These are phyloP conservation scores for Cryptosporidium canis DNA, from an alignment of 169 alveolate genomes.

Conservation along the genomic window DNA sequence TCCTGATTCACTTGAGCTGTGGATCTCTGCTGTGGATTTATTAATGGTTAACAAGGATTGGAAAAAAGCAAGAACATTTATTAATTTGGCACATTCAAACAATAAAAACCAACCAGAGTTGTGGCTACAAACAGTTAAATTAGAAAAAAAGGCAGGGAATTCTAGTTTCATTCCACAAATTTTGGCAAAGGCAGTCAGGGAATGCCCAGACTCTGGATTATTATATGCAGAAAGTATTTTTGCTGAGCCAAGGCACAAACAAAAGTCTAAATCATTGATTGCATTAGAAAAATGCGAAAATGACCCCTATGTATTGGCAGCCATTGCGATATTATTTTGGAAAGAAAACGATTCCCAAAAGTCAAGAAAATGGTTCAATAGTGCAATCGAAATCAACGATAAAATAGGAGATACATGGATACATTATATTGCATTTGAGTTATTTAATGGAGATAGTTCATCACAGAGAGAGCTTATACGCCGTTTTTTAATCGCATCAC, in stretches of 20 bases:
- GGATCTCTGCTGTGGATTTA: constrained; percentile 89
- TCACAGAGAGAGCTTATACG: constrained; percentile 10
- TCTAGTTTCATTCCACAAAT: constrained; percentile 87
- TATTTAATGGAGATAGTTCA: constrained; percentile 81
- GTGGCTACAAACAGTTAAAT: constrained; percentile 91
- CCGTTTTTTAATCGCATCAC: neutral
- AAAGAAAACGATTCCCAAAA: constrained; percentile 89
- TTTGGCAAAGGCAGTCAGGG: constrained; percentile 92
- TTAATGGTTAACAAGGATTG: constrained; percentile 80
- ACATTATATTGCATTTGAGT: constrained; percentile 90
- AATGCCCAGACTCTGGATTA: constrained; percentile 94
- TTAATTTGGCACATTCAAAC: constrained; percentile 91
- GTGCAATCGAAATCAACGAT: constrained; percentile 89
- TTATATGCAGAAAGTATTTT: constrained; percentile 94
- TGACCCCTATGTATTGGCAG: constrained; percentile 91
- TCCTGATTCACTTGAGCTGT: constrained; percentile 83
- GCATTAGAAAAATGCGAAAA: constrained; percentile 94
- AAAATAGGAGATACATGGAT: constrained; percentile 96
- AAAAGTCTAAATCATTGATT: constrained; percentile 88
- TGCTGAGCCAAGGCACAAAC: constrained; percentile 85
- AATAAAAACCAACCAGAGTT: constrained; percentile 87
- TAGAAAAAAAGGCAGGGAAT: constrained; percentile 92
- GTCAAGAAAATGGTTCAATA: constrained; percentile 95
- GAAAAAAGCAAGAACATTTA: constrained; percentile 90
- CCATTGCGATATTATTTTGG: constrained; percentile 93